Evolutionary conservation across 2,329 filamentous ascomycete species (phyloP).

Genomic region (Taxawa tesnikishii): DNA sequence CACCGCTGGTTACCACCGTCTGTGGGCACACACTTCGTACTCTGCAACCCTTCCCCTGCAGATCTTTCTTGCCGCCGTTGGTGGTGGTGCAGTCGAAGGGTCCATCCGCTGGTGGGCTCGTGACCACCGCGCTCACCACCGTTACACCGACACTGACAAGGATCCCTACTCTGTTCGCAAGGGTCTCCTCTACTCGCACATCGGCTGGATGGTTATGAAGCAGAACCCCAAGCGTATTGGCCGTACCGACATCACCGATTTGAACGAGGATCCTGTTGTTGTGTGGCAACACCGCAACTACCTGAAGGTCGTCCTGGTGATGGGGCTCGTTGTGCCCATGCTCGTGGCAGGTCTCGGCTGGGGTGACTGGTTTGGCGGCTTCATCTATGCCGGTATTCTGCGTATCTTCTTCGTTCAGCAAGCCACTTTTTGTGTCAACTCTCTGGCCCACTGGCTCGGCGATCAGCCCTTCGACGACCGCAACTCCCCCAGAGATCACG

Average conservation of each 20-base stretch:
- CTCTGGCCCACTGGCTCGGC: slow-evolving; percentile 78
- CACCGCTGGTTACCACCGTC: slow-evolving; percentile 56
- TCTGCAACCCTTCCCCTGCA: slow-evolving; percentile 64
- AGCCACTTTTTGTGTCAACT: slow-evolving; percentile 89
- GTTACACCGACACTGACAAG: slow-evolving; percentile 87
- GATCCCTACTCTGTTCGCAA: slow-evolving; percentile 87
- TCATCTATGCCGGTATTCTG: slow-evolving; percentile 75
- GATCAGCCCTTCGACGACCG: slow-evolving; percentile 89
- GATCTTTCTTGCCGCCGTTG: slow-evolving; percentile 70
- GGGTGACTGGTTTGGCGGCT: slow-evolving; percentile 71
- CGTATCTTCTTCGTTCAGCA: slow-evolving; percentile 85
- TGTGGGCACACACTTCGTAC: slow-evolving; percentile 80
- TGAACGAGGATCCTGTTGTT: slow-evolving; percentile 76
- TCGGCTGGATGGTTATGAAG: slow-evolving; percentile 90
- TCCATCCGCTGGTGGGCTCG: slow-evolving; percentile 84
- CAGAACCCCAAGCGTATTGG: slow-evolving; percentile 84
- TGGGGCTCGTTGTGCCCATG: slow-evolving; percentile 66
- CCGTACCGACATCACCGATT: slow-evolving; percentile 75
- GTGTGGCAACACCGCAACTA: slow-evolving; percentile 84
- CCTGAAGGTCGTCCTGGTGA: slow-evolving; percentile 64
- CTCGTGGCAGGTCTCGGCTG: slow-evolving; percentile 65
- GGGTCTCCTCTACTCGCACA: slow-evolving; percentile 70
- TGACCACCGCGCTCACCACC: slow-evolving; percentile 77
- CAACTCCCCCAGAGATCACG: slow-evolving; percentile 79
- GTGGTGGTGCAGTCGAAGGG: slow-evolving; percentile 72